Conservation (phyloP, 495 filamentous ascomycete species). For the Xylaria curta region DNA sequence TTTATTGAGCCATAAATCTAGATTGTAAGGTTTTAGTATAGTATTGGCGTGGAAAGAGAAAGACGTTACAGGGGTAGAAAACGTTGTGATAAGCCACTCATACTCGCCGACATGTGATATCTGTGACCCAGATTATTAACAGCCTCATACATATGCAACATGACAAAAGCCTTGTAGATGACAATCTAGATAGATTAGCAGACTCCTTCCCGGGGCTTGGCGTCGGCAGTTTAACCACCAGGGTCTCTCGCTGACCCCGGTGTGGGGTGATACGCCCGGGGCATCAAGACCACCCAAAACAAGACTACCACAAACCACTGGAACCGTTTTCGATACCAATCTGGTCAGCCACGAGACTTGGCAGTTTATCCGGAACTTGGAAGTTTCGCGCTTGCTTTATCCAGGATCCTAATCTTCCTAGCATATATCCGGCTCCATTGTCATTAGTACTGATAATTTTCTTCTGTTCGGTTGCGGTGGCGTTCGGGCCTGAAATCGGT, state of each 20-base stretch:
- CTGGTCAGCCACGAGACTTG: background rate
- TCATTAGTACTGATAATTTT: background rate
- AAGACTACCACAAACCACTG: background rate
- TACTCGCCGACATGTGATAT: conserved; percentile 10
- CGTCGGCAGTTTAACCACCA: conserved; percentile 23
- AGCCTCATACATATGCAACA: background rate
- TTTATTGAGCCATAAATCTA: conserved; percentile 14
- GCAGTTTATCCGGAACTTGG: conserved; percentile 10
- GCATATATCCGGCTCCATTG: conserved; percentile 16
- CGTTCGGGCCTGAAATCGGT: background rate
- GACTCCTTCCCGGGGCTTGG: background rate
- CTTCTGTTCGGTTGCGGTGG: background rate
- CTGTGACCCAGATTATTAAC: background rate
- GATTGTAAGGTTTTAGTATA: background rate
- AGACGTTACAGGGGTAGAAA: background rate
- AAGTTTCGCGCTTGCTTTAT: conserved; percentile 14
- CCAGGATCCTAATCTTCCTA: conserved; percentile 18
- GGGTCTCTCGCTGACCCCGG: background rate
- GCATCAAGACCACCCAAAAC: background rate
- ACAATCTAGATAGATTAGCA: conserved; percentile 21
- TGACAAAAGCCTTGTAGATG: conserved; percentile 13
- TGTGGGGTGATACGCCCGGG: background rate
- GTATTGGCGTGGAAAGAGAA: background rate
- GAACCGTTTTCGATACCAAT: background rate
- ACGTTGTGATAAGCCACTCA: background rate